Evolutionary conservation across 805 yeast species (phyloP).

Genomic region (Cyberlindnera saturnus): DNA sequence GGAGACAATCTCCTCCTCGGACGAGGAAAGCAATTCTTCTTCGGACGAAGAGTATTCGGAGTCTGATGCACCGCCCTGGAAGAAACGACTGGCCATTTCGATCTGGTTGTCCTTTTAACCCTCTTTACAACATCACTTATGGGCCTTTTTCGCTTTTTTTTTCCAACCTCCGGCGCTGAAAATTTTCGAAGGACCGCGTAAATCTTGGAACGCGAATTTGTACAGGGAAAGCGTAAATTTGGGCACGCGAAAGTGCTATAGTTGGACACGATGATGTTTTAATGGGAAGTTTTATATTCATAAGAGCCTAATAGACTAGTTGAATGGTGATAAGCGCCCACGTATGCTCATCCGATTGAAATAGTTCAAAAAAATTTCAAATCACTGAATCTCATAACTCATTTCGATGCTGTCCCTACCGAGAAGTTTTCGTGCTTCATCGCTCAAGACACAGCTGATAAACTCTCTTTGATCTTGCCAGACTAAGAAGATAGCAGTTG

Average conservation of each 20-base stretch:
- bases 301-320: too few species aligned
- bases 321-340: too few species aligned
- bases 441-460: too few species aligned
- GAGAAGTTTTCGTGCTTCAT: too few species aligned
- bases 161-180: conserved; percentile 6
- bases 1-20: conserved; percentile 29
- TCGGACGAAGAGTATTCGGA: conserved; percentile 39
- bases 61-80: conserved; percentile 46
- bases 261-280: too few species aligned
- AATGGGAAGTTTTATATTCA: too few species aligned
- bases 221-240: conserved; percentile 10
- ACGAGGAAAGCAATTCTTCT: conserved; percentile 38
- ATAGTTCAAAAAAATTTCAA: too few species aligned
- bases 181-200: conserved; percentile 12
- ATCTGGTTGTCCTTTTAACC: background rate
- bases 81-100: conserved; percentile 83
- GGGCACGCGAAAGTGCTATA: conserved; percentile 2
- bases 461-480: too few species aligned
- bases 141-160: conserved; percentile 19
- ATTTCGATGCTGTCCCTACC: too few species aligned
- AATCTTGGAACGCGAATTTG: background rate
- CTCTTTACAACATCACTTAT: background rate
- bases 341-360: too few species aligned
- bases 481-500: too few species aligned
- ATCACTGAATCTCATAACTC: too few species aligned